Percentiles rank a stretch among this genome's conserved stretches.
These are phyloP conservation scores for Ilex aquifolium DNA, from an alignment of 257 asterid genomes.

Conservation along the genomic window DNA sequence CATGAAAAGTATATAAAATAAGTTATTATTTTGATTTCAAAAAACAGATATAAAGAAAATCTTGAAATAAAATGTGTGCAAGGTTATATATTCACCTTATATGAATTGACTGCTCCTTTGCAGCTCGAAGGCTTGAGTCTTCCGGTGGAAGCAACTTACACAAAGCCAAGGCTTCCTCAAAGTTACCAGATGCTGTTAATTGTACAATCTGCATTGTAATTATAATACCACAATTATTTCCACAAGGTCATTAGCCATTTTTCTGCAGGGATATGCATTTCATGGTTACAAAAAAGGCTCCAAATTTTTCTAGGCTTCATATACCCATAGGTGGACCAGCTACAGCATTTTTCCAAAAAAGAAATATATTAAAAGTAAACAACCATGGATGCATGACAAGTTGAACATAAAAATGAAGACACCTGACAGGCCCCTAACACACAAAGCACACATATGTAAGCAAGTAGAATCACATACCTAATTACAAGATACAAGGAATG, in stretches of 20 bases:
- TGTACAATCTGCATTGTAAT: conserved; percentile 76
- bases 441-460: too few relatives aligned
- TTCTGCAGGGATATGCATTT: background rate
- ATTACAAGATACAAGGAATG: too few relatives aligned
- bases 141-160: conserved; percentile 97
- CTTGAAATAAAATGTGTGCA: background rate
- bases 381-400: too few relatives aligned
- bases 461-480: too few relatives aligned
- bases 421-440: too few relatives aligned
- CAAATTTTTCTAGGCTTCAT: background rate
- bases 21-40: background rate
- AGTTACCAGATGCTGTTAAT: conserved; percentile 93
- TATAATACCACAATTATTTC: conserved; percentile 7
- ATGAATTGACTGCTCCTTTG: conserved; percentile 98
- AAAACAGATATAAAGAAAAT: conserved; percentile 1
- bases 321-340: background rate
- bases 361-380: too few relatives aligned
- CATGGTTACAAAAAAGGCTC: background rate
- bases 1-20: too few relatives aligned
- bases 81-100: conserved; percentile 42
- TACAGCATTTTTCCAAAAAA: too few relatives aligned
- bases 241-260: too few relatives aligned
- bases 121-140: conserved; percentile 89
- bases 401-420: too few relatives aligned
- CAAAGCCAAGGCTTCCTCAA: conserved; percentile 95